Base-by-base conservation (phyloP, 2,329 filamentous ascomycete species). In the Cladosporium austrohemisphaericum region DNA sequence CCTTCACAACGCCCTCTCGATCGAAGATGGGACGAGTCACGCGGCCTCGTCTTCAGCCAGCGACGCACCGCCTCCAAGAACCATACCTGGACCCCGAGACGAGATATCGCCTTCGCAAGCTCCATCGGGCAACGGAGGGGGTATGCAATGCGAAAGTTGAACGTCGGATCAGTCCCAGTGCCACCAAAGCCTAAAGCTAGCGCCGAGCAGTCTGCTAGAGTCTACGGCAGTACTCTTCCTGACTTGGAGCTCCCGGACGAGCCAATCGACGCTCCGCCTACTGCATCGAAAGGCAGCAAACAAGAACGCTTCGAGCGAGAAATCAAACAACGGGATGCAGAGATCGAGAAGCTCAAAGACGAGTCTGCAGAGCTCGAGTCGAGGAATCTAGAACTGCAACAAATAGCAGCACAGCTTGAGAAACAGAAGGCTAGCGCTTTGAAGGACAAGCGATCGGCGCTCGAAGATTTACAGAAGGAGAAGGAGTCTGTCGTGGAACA, bases 1-100 rank as follows among this genome's bases (percentile, higher is more conserved):
- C 61, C 60, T 13, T 61, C 61, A 7, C 56, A 38, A 22, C 59
- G 60, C 8, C 57, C 59, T 11, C 50, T 63, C 26, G 57, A 63
- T 35, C 52, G 55, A 23, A 54, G 61, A 38, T 61, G 59, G 59
- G 59, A 62, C 50, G 44, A 51, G 49, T 63, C 61, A 18, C 56
- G 61, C 23, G 58, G 61, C 29, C 58, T 64, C 33, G 36, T 55
- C 20, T 55, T 60, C 40, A 19, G 19, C 18, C 54, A 44, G 35
- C 25, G 22, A 13, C 32, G 25, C 33, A 25, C 38, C 16, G 26
- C 33, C 31, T 19, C 25, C 20, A 45, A 23, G n/a, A 28, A 29
- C 19, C 20, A 20, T 18, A 50, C 38, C 11, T 35, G 47, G 47
- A 43, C 37, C 8, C 31, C 47, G 16, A 28, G 14, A 16, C 33